These are phyloP conservation scores for Dothideomycetidae sp. DNA, from an alignment of 2,329 filamentous ascomycete species.

Conservation along the genomic window DNA sequence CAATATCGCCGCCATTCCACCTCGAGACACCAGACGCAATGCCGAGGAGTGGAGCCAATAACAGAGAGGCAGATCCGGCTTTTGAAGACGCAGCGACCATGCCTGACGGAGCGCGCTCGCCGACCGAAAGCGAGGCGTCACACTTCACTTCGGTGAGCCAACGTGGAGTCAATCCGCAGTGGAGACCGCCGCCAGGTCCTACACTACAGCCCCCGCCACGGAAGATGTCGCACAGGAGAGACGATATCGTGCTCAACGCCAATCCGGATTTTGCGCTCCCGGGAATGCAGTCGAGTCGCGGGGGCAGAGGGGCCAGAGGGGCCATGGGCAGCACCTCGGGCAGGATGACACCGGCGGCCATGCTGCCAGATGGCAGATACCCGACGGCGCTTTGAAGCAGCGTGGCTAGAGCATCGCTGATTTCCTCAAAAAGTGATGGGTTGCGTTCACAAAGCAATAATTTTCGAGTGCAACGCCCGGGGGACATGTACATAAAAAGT, in stretches of 20 bases:
- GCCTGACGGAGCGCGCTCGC: conserved; percentile 51
- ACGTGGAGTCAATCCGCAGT: conserved; percentile 74
- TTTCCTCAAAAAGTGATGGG: too few species aligned
- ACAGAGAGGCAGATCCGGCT: conserved; percentile 41
- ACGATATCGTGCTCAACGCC: conserved; percentile 57
- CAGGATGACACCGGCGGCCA: conserved; percentile 13
- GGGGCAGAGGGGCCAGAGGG: conserved; percentile 20
- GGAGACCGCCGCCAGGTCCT: conserved; percentile 46
- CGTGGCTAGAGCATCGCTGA: too few species aligned
- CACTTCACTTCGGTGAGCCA: conserved; percentile 87
- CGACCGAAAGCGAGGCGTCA: conserved; percentile 58
- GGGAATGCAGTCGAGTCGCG: conserved; percentile 23
- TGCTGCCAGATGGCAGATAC: conserved; percentile 9
- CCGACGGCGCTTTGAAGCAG: conserved; percentile 5
- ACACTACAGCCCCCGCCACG: conserved; percentile 12
- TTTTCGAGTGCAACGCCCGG: too few species aligned
- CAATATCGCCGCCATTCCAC: conserved; percentile 4
- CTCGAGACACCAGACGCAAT: conserved; percentile 12
- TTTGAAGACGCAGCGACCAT: conserved; percentile 49
- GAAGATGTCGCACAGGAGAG: conserved; percentile 23
- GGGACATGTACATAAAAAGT: too few species aligned
- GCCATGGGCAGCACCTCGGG: conserved; percentile 17
- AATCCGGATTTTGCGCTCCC: conserved; percentile 81
- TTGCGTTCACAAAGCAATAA: too few species aligned
- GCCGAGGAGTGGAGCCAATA: conserved; percentile 25